Evolutionary conservation across 2,329 filamentous ascomycete species (phyloP).

Genomic region (Amauroascus verrucosus): DNA sequence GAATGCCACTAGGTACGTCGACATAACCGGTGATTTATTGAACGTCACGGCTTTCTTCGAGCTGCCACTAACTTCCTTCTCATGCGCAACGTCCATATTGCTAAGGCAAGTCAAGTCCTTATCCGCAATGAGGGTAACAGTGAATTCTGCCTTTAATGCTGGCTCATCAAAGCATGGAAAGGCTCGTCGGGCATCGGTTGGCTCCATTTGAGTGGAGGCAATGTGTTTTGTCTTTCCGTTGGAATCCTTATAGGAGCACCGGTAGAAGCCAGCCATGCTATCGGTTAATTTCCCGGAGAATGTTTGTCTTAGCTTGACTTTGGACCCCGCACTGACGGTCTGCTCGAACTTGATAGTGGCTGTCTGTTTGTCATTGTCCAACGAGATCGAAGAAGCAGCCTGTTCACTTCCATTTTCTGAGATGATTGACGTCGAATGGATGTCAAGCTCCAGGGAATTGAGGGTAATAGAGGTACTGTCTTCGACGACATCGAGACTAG

Average conservation of each 20-base stretch:
- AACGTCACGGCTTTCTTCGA: slow-evolving; percentile 82
- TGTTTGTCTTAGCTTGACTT: slow-evolving; percentile 65
- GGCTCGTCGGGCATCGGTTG: slow-evolving; percentile 81
- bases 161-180: slow-evolving; percentile 98
- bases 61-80: slow-evolving; percentile 57
- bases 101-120: slow-evolving; percentile 83
- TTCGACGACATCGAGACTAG: slow-evolving; percentile 66
- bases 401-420: slow-evolving; percentile 45
- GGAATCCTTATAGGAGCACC: slow-evolving; percentile 78
- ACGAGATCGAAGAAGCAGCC: slow-evolving; percentile 56
- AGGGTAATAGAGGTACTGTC: slow-evolving; percentile 77
- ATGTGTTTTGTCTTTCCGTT: slow-evolving; percentile 72
- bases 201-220: slow-evolving; percentile 91
- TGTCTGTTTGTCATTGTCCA: slow-evolving; percentile 70
- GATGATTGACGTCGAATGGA: slow-evolving; percentile 62
- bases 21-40: slow-evolving; percentile 88
- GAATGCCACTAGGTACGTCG: slow-evolving; percentile 88
- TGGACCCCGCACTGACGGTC: slow-evolving; percentile 60
- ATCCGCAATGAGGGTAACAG: slow-evolving; percentile 81
- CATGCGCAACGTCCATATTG: slow-evolving; percentile 88
- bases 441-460: slow-evolving; percentile 77
- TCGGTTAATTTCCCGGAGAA: slow-evolving; percentile 78
- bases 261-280: slow-evolving; percentile 96
- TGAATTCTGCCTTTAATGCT: slow-evolving; percentile 84
- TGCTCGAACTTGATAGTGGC: slow-evolving; percentile 72